Evolutionary conservation across 352 stramenopile species (phyloP), one percentile per base, ranked within the genome.

Genomic region (Phytophthora sansomeana): DNA sequence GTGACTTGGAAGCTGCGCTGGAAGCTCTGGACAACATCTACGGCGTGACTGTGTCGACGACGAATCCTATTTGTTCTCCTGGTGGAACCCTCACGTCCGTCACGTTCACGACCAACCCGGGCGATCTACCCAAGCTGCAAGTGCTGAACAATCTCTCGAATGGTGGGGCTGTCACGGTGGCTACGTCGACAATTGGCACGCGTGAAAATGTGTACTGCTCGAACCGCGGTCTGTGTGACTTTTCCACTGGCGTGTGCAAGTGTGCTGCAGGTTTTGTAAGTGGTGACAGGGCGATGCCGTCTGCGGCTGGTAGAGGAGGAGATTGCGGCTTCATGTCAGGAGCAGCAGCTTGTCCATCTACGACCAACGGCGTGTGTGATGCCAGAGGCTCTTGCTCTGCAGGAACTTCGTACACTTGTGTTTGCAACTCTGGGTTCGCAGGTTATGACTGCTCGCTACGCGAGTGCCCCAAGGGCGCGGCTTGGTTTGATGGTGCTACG

Each of bases 191-290:
- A 11, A 55, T 72, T 19, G 85, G 85, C 17, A 90, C 75, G 0
- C 78, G 77, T 3, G 82, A 89, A 38, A 75, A 85, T 38, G 64
- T 50, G 5, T 77, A 96, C 68, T 98, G 95, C 69, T 94, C 90
- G 0, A 98, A 98, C 65, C 78, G 75, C 32, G 89, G 89, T 17
- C 35, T 55, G 2, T 97, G 88, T 29, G 77, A 96, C 33, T 68
- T 76, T 19, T 61, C 35, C 10, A 82, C 72, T 0, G 90, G 90
- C 10, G 39, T 90, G n/a, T 97, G 90, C 58, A 75, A 71, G n/a
- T 97, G 90, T 46, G 32, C 51, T 5, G 33, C 68, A 3, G 83
- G 83, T 13, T 96, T 93, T 59, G 59, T 64, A 9, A 91, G 87
- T 63, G 80, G 75, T 16, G 56, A 91, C 48, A 82, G 85, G 5